These are phyloP conservation scores for Pythium myriotylum DNA, from an alignment of 352 stramenopile species.

Conservation along the genomic window DNA sequence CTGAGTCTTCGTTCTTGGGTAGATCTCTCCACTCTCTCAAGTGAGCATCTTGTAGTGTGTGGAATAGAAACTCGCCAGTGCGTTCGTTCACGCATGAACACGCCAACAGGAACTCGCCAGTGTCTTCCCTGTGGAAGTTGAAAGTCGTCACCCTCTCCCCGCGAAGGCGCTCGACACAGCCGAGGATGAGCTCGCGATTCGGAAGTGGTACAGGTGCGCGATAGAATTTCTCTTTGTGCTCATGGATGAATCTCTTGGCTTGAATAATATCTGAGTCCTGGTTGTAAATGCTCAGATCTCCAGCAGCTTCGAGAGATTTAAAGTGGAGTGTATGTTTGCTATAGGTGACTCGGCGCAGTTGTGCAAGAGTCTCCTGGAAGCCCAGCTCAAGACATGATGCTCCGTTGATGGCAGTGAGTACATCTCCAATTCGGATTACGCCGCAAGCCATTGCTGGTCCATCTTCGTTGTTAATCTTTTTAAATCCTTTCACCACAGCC, in stretches of 20 bases:
- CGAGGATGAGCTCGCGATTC: conserved; percentile 49
- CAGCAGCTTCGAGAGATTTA: conserved; percentile 65
- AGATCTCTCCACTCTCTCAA: conserved; percentile 70
- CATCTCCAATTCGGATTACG: conserved; percentile 65
- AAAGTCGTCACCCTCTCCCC: conserved; percentile 84
- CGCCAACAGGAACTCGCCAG: conserved; percentile 74
- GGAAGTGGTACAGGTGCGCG: conserved; percentile 16
- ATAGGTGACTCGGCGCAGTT: conserved; percentile 43
- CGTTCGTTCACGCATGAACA: conserved; percentile 71
- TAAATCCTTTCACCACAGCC: conserved; percentile 74
- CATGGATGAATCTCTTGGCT: conserved; percentile 73
- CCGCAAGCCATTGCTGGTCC: conserved; percentile 59
- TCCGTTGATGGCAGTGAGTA: conserved; percentile 76
- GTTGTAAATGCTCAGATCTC: conserved; percentile 68
- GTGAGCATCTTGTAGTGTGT: conserved; percentile 81
- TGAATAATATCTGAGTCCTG: conserved; percentile 63
- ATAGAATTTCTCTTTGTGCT: conserved; percentile 82
- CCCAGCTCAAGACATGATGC: conserved; percentile 69
- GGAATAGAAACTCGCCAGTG: conserved; percentile 78
- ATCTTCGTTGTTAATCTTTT: conserved; percentile 47
- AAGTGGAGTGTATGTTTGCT: conserved; percentile 69
- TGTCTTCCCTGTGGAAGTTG: conserved; percentile 84
- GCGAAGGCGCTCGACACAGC: conserved; percentile 69
- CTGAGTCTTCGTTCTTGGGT: conserved; percentile 74
- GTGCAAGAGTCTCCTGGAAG: conserved; percentile 59